Base-by-base conservation (phyloP, 192 early-diverging fungal species). In the Backusella liffmaniae region DNA sequence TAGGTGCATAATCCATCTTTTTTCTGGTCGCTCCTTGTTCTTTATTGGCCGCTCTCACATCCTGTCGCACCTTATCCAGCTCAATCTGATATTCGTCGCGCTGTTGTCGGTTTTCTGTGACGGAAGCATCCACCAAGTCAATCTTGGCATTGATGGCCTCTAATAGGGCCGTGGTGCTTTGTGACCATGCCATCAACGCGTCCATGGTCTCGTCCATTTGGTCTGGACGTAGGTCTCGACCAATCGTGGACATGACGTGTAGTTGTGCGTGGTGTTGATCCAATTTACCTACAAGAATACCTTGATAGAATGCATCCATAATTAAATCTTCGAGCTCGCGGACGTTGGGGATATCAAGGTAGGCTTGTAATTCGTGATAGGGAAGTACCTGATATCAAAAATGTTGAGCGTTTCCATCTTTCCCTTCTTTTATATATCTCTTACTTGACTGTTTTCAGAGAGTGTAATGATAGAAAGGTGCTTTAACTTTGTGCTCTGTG, bases 301-400 rank as follows among this genome's bases (percentile, higher is more conserved):
- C 89, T 72, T 93, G 91, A 74, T 96, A 95, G 36, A 96, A 90
- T 29, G 94, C 91, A 65, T 94, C 92, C 74, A 96, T 96, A 76
- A 96, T 92, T 67, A 96, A 80, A 81, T 96, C 94, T 74, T 96
- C 95, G 41, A 96, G 83, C 56, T 95, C 91, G 36, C 95, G 88
- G 5, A 95, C 88, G 73, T 91, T 94, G 23, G 88, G 67, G 75
- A 96, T 90, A 72, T 93, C 87, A 9, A 96, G 85, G 30, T 89
- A 84, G 12, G 81, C n/a, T 46, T 91, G 82, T 62, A 96, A 85
- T 16, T 76, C 67, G 13, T 86, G 79, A 73, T 96, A 96, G 7
- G 86, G 82, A 39, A 96, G 87, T 5, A 89, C 91, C 94, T 95
- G 15, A 74, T 10, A 32, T 32, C 32, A 53, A 16, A 53, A 6